These are phyloP conservation scores for Barnettozyma salicaria DNA, from an alignment of 805 yeast genomes.

Conservation along the genomic window DNA sequence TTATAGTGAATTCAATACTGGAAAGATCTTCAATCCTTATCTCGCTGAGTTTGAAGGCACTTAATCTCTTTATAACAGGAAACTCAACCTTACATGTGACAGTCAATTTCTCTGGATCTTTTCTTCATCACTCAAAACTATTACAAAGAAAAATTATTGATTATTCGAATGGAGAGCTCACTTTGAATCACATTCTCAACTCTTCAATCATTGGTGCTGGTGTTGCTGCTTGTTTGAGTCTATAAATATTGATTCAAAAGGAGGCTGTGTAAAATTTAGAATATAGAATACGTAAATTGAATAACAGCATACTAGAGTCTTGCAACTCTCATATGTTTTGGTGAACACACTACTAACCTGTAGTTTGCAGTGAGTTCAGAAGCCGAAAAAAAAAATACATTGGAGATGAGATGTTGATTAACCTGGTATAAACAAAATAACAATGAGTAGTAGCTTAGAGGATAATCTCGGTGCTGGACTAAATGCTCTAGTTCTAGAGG, in stretches of 20 bases:
- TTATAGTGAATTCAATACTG: conserved; percentile 34
- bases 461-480: neutral
- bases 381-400: no score
- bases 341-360: no score
- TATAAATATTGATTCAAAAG: no score
- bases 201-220: conserved; percentile 51
- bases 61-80: conserved; percentile 5
- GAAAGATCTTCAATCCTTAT: conserved; percentile 29
- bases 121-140: conserved; percentile 37
- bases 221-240: conserved; percentile 34
- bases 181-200: conserved; percentile 36
- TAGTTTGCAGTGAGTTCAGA: no score
- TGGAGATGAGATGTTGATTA: no score
- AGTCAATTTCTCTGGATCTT: conserved; percentile 48
- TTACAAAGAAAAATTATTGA: conserved; percentile 26
- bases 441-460: conserved; percentile 1
- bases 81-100: conserved; percentile 16
- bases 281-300: no score
- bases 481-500: conserved; percentile 2
- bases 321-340: no score
- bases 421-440: no score
- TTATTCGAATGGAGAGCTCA: conserved; percentile 29
- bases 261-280: no score
- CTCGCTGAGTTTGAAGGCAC: conserved; percentile 11
- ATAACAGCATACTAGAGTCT: no score